Evolutionary conservation across 192 early-diverging fungal genomes (phyloP).

Genomic region (Coemansia sp.): DNA sequence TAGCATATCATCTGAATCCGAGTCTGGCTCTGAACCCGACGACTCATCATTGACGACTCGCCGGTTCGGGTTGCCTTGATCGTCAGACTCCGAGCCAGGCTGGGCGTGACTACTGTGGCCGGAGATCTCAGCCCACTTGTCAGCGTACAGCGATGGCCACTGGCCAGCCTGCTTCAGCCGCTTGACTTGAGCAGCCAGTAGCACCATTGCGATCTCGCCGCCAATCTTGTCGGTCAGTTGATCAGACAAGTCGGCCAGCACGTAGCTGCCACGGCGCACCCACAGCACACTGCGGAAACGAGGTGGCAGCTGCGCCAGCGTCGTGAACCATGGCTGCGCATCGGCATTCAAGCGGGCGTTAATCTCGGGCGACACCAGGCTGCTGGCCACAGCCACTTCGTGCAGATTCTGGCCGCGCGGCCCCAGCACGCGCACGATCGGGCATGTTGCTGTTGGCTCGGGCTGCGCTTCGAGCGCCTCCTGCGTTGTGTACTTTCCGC

Average conservation of each 20-base stretch:
- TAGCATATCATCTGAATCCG: slow-evolving; percentile 1
- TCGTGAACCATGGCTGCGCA: slow-evolving; percentile 48
- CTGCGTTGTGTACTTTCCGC: slow-evolving; percentile 48
- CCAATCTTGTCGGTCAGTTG: slow-evolving; percentile 68
- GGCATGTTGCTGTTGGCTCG: slow-evolving; percentile 31
- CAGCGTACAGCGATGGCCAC: slow-evolving; percentile 40
- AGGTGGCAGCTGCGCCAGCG: slow-evolving; percentile 71
- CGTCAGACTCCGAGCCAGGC: background rate
- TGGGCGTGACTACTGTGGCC: slow-evolving; percentile 6
- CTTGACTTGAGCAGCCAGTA: slow-evolving; percentile 75
- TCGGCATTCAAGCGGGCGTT: slow-evolving; percentile 43
- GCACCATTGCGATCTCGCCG: slow-evolving; percentile 74
- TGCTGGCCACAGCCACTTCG: slow-evolving; percentile 59
- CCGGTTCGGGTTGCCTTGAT: slow-evolving; percentile 15
- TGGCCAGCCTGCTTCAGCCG: slow-evolving; percentile 52
- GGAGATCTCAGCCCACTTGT: slow-evolving; percentile 18
- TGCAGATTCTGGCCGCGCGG: slow-evolving; percentile 73
- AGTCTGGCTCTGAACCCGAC: background rate
- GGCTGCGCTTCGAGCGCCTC: slow-evolving; percentile 45
- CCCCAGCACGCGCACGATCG: slow-evolving; percentile 62
- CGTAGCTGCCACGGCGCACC: slow-evolving; percentile 73
- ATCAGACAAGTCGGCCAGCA: slow-evolving; percentile 62
- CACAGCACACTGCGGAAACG: slow-evolving; percentile 79
- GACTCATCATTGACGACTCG: background rate
- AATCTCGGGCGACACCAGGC: slow-evolving; percentile 31